phyloP scores from a whole-genome alignment of 2,329 filamentous ascomycete species.

The Cytospora schulzeri region DNA sequence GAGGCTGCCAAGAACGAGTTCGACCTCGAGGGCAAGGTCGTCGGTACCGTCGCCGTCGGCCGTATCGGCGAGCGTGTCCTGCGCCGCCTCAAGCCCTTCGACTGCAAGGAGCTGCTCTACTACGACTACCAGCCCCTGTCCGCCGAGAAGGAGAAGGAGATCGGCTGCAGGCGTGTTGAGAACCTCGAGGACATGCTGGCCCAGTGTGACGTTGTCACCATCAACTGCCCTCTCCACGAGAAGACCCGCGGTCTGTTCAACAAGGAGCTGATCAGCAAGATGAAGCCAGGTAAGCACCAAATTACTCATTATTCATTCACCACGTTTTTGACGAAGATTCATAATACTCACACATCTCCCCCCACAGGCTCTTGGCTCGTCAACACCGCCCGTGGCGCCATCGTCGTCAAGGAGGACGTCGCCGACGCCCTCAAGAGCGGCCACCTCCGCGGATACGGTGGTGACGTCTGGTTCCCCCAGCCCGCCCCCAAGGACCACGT shows the following conservation, averaged over 20 bases:
- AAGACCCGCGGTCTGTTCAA: conserved; percentile 96
- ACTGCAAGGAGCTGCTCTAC: conserved; percentile 99
- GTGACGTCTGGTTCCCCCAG: conserved; percentile 97
- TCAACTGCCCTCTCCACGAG: conserved; percentile 99
- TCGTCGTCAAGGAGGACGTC: conserved; percentile 99
- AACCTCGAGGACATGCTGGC: conserved; percentile 88
- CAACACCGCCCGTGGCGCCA: conserved; percentile 98
- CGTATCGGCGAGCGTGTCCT: conserved; percentile 98
- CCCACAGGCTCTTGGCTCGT: conserved; percentile 84
- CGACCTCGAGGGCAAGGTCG: conserved; percentile 95
- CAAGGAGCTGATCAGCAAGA: conserved; percentile 97
- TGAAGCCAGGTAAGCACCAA: conserved; percentile 88
- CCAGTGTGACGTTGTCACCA: conserved; percentile 96
- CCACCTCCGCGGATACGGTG: conserved; percentile 86
- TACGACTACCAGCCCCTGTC: conserved; percentile 97
- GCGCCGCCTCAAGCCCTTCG: conserved; percentile 92
- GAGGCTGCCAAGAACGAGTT: conserved; percentile 97
- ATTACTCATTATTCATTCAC: too few species aligned
- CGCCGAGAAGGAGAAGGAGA: conserved; percentile 88
- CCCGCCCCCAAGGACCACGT: conserved; percentile 91
- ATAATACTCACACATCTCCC: neutral
- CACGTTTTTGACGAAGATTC: too few species aligned
- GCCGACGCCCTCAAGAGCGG: conserved; percentile 89
- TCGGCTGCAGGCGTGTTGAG: conserved; percentile 88
- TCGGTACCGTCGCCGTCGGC: conserved; percentile 95